Conservation (phyloP, 805 yeast species). For the Grigorovia transvaalensis region DNA sequence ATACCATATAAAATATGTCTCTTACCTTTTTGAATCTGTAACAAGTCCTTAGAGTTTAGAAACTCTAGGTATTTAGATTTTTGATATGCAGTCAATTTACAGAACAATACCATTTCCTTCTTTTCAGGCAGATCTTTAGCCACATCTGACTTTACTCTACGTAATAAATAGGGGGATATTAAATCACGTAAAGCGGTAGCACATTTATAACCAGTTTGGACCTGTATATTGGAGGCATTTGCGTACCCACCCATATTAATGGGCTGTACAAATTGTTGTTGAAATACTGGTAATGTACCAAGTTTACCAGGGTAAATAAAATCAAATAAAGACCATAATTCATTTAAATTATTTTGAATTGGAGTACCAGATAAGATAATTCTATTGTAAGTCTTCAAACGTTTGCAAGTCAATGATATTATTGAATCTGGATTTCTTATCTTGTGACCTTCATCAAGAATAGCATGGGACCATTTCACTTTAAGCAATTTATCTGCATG, state of each 20-base stretch:
- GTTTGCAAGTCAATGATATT: constrained; percentile 77
- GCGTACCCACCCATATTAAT: constrained; percentile 98
- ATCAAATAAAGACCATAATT: constrained; percentile 91
- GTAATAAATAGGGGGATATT: constrained; percentile 77
- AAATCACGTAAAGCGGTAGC: constrained; percentile 83
- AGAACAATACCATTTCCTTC: constrained; percentile 87
- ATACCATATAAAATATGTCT: constrained; percentile 82
- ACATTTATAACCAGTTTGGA: constrained; percentile 91
- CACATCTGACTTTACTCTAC: constrained; percentile 87
- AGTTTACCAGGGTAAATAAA: constrained; percentile 90
- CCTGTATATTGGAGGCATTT: constrained; percentile 90
- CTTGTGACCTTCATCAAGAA: constrained; percentile 93
- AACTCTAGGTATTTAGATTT: constrained; percentile 64
- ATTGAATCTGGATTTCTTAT: constrained; percentile 90
- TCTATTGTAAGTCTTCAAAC: constrained; percentile 72
- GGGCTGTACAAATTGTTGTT: constrained; percentile 83
- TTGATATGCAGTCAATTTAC: constrained; percentile 71
- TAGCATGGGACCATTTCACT: constrained; percentile 78
- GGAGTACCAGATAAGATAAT: constrained; percentile 93
- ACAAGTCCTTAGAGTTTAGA: constrained; percentile 63
- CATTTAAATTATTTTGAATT: constrained; percentile 84
- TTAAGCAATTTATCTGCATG: constrained; percentile 57
- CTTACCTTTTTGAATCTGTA: constrained; percentile 61
- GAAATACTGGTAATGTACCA: constrained; percentile 92
- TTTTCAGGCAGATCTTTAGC: constrained; percentile 91